These are phyloP conservation scores for Durotheca rogersii DNA, from an alignment of 495 filamentous ascomycete species.

Conservation along the genomic window DNA sequence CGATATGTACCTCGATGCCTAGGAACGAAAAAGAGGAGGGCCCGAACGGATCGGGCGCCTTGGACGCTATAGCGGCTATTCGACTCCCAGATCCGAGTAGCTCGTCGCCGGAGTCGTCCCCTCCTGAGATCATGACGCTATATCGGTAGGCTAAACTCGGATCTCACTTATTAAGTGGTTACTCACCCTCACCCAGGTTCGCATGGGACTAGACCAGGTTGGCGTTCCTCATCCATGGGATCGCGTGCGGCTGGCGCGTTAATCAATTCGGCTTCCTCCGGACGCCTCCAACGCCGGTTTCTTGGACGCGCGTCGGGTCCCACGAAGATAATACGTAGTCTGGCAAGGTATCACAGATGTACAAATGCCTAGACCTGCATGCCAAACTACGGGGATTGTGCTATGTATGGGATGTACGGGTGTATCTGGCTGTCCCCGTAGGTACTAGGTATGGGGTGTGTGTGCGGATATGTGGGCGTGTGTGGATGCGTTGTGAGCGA, in stretches of 20 bases:
- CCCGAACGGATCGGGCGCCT: conserved; percentile 16
- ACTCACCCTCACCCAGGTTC: conserved; percentile 7
- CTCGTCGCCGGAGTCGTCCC: conserved; percentile 5
- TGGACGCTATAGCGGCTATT: conserved; percentile 18
- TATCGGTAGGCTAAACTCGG: conserved; percentile 26
- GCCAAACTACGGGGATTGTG: neutral
- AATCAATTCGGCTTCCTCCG: conserved; percentile 30
- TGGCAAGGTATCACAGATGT: neutral
- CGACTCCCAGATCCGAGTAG: conserved; percentile 12
- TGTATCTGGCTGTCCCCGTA: no score
- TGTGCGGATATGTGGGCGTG: no score
- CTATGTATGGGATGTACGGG: no score
- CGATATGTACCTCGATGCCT: no score
- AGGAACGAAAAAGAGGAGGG: no score
- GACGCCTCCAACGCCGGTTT: conserved; percentile 14
- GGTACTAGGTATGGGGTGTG: no score
- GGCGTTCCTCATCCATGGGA: conserved; percentile 27
- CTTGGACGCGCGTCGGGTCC: conserved; percentile 22
- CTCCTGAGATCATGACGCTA: conserved; percentile 19
- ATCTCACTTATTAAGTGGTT: conserved; percentile 4
- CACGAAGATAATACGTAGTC: conserved; percentile 1
- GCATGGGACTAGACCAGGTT: conserved; percentile 16
- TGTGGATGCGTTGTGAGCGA: no score
- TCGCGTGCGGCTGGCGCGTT: conserved; percentile 29
- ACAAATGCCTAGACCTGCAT: neutral